Percentiles rank a stretch among this genome's conserved stretches.
Conservation (phyloP, 768 basidiomycete genomes). For the Boletus huronensis region DNA sequence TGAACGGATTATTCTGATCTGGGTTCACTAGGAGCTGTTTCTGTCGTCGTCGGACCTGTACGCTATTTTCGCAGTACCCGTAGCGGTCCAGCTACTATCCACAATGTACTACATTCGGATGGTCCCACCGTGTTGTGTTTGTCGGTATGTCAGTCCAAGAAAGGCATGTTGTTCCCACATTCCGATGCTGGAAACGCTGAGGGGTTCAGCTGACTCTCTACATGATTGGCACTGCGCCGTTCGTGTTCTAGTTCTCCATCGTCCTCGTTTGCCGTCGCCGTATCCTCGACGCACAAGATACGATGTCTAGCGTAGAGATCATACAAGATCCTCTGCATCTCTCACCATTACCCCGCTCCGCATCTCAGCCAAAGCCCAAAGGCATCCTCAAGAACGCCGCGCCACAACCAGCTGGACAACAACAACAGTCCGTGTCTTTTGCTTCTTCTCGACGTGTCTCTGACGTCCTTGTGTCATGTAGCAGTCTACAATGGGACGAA, state of each 20-base stretch:
- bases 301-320: conserved; percentile 30
- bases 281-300: not conserved
- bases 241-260: not conserved
- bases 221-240: conserved; percentile 3
- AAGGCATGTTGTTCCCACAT: conserved; percentile 28
- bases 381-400: conserved; percentile 86
- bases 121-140: not conserved
- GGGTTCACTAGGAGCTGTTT: not conserved
- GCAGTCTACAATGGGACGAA: conserved; percentile 92
- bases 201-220: conserved; percentile 8
- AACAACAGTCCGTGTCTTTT: conserved; percentile 49
- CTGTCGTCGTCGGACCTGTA: conserved; percentile 7
- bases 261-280: not conserved
- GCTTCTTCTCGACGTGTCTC: not conserved
- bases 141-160: not conserved
- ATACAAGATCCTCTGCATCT: conserved; percentile 41
- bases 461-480: conserved; percentile 11
- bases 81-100: too few species aligned
- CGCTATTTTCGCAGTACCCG: not conserved
- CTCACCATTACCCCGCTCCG: conserved; percentile 56
- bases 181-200: conserved; percentile 1
- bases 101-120: not conserved
- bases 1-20: conserved; percentile 49
- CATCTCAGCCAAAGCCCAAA: conserved; percentile 72
- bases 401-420: conserved; percentile 36